Base-by-base conservation (phyloP, 1,284 basidiomycete species). In the Rugosomyces carneus region DNA sequence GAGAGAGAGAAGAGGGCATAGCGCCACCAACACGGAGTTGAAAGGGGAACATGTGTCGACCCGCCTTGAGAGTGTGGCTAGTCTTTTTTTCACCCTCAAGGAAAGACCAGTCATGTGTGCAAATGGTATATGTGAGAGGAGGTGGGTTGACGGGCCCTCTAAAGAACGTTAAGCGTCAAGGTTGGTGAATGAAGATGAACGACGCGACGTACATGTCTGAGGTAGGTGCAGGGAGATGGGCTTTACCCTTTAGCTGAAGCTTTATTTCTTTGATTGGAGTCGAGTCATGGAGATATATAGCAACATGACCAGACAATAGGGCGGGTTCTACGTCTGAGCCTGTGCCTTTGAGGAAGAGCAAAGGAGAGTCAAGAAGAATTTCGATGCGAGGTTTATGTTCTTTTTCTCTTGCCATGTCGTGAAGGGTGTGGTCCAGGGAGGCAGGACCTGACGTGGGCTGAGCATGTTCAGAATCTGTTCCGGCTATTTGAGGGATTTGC, bases 31-130 rank as follows among this genome's bases (percentile, higher is more conserved):
- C 70, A 47, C 83, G 77, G 45, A 94, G 76, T 58, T 86, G 84
- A 69, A 94, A 94, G 23, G 92, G 92, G 65, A 95, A 96, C 31
- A 82, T 70, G 57, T 92, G 89, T 36, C 78, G 79, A 13, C 89
- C 89, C n/a, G 86, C 84, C 66, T 94, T 94, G 63, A 96, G 81
- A 0, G 91, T 94, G 57, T 90, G 91, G 13, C 77, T 72, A 55
- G 88, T 84, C 31, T 77, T 77, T 62, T 82, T 84, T 59, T 83
- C 77, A 49, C 85, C 86, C 58, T 89, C 82, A 48, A 90, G 77
- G 65, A 90, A 89, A n/a, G 84, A 88, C 89, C 89, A 93, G 53
- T 92, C 87, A 58, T 93, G 87, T 50, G 76, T 78, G 64, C 84
- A 84, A 43, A 93, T 66, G 40, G 78, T 69, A 59, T 89, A 89